These are phyloP conservation scores for Auriculariales sp. DNA, from an alignment of 768 basidiomycete genomes.

Conservation along the genomic window DNA sequence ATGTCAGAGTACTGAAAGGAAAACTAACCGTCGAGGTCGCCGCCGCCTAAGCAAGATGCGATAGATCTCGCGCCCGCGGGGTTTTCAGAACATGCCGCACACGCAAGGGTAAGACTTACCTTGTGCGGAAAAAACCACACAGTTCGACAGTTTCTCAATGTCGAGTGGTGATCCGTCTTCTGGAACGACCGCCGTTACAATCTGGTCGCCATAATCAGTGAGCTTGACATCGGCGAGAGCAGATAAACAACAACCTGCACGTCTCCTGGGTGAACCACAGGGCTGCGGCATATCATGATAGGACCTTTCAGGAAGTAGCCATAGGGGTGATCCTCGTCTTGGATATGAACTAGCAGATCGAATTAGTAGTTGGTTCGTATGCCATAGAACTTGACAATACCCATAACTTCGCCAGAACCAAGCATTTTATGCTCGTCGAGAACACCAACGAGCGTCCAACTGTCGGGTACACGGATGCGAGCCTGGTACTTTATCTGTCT, in stretches of 20 bases:
- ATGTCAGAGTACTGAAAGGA: background rate
- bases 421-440: slow-evolving; percentile 65
- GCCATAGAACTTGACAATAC: slow-evolving; percentile 21
- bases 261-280: slow-evolving; percentile 65
- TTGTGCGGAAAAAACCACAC: slow-evolving; percentile 52
- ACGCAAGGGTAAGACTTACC: slow-evolving; percentile 22
- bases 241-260: slow-evolving; percentile 25
- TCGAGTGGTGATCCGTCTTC: slow-evolving; percentile 33
- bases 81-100: background rate
- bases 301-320: slow-evolving; percentile 45
- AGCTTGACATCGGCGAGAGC: background rate
- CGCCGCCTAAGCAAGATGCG: slow-evolving; percentile 9
- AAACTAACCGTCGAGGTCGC: slow-evolving; percentile 6
- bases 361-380: background rate
- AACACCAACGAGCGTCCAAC: slow-evolving; percentile 61
- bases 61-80: slow-evolving; percentile 1
- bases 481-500: slow-evolving; percentile 65
- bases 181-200: background rate
- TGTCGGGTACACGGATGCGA: slow-evolving; percentile 53
- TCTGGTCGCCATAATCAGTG: slow-evolving; percentile 31
- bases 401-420: slow-evolving; percentile 47
- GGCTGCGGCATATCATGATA: slow-evolving; percentile 54
- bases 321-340: slow-evolving; percentile 30
- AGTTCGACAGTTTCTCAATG: slow-evolving; percentile 40
- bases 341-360: slow-evolving; percentile 38